A percentile compares a stretch with the other conserved stretches of the same genome.
phyloP scores from a whole-genome alignment of 2,329 filamentous ascomycete genomes.

The Parafenestella ontariensis region DNA sequence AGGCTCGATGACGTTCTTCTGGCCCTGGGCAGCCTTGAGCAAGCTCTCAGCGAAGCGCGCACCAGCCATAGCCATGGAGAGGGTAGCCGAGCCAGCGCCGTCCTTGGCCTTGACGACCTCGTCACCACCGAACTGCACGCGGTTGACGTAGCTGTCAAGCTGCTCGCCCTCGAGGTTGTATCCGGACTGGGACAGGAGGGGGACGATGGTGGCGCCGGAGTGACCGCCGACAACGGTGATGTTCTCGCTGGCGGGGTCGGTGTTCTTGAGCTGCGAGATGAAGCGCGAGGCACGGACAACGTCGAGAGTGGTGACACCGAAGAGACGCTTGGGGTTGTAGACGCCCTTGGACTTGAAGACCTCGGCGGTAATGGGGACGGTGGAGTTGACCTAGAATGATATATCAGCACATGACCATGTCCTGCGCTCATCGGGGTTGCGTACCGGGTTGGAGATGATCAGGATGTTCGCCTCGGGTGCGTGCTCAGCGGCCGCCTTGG shows the following conservation, averaged over 20 bases:
- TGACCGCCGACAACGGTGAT: slow-evolving; percentile 97
- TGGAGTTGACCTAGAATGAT: slow-evolving; percentile 80
- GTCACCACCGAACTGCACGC: slow-evolving; percentile 98
- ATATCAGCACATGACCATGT: slow-evolving; percentile 13
- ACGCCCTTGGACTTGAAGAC: slow-evolving; percentile 94
- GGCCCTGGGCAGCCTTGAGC: slow-evolving; percentile 88
- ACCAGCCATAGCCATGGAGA: slow-evolving; percentile 99
- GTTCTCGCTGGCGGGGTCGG: slow-evolving; percentile 90
- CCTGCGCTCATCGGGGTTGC: slow-evolving; percentile 21
- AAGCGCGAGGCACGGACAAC: slow-evolving; percentile 98
- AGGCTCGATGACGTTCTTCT: slow-evolving; percentile 95
- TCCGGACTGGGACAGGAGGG: slow-evolving; percentile 92
- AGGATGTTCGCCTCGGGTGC: slow-evolving; percentile 93
- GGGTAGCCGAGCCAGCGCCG: slow-evolving; percentile 93
- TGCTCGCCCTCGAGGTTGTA: slow-evolving; percentile 83
- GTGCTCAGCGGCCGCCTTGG: slow-evolving; percentile 89
- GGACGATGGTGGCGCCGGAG: slow-evolving; percentile 97
- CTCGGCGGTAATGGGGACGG: slow-evolving; percentile 96
- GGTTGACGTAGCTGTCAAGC: slow-evolving; percentile 80
- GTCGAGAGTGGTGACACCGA: slow-evolving; percentile 99
- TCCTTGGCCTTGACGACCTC: slow-evolving; percentile 99
- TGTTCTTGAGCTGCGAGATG: slow-evolving; percentile 91
- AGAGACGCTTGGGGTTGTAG: slow-evolving; percentile 99
- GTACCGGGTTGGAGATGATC: slow-evolving; percentile 94
- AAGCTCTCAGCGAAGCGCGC: slow-evolving; percentile 85